These are phyloP conservation scores for Colletotrichum agaves DNA, from an alignment of 2,329 filamentous ascomycete species.

Conservation along the genomic window DNA sequence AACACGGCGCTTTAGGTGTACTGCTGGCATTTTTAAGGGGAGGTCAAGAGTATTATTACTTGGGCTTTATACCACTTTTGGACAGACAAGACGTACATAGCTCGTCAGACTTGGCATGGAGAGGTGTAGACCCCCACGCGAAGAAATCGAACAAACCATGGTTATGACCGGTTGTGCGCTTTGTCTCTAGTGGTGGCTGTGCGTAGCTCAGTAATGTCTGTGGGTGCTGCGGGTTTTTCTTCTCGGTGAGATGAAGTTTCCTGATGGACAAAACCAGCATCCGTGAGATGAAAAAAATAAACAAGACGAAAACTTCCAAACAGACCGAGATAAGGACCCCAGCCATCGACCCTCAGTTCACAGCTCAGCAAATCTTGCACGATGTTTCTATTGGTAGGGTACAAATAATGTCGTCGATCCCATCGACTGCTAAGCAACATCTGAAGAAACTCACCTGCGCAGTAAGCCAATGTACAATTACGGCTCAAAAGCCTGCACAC, in stretches of 20 bases:
- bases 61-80: conserved; percentile 28
- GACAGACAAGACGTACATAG: conserved; percentile 30
- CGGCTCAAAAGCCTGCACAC: too few species aligned
- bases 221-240: neutral
- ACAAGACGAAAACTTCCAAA: too few species aligned
- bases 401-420: too few species aligned
- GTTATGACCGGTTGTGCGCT: neutral
- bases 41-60: conserved; percentile 19
- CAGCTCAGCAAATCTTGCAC: too few species aligned
- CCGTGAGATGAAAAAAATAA: neutral
- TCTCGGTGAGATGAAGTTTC: neutral
- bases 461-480: too few species aligned
- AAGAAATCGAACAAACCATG: conserved; percentile 10
- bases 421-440: too few species aligned
- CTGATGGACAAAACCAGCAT: neutral
- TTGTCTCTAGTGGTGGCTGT: neutral
- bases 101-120: conserved; percentile 5
- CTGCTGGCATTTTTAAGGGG: conserved; percentile 12
- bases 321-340: too few species aligned
- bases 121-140: neutral
- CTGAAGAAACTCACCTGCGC: too few species aligned
- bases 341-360: too few species aligned
- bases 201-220: conserved; percentile 27
- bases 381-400: too few species aligned
- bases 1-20: conserved; percentile 29